Conservation (phyloP, 2,329 filamentous ascomycete species). For the Cercospora sesami region DNA sequence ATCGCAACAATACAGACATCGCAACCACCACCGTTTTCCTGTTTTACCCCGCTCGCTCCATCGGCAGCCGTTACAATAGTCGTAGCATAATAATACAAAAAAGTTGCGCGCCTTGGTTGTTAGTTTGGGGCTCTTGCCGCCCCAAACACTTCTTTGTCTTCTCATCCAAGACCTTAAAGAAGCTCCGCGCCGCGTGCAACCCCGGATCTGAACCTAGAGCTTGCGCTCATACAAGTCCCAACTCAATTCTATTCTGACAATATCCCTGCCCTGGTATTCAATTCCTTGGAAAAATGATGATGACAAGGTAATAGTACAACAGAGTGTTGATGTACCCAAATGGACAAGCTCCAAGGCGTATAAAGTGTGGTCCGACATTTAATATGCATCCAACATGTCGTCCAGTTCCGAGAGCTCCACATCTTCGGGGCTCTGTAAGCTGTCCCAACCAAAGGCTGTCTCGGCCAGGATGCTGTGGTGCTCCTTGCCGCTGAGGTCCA, state of each 20-base stretch:
- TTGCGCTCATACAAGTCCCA: conserved; percentile 6
- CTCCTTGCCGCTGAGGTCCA: conserved; percentile 22
- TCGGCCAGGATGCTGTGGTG: conserved; percentile 32
- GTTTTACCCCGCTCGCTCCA: not conserved
- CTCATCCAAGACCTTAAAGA: not conserved
- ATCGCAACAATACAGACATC: not conserved
- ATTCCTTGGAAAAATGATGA: not conserved
- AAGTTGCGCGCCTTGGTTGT: not conserved
- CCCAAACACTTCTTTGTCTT: not conserved
- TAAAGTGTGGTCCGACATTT: conserved; percentile 7
- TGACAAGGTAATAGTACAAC: conserved; percentile 11
- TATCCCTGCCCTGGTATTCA: not conserved
- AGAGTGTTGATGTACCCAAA: not conserved
- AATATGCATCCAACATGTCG: conserved; percentile 67
- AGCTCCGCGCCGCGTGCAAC: conserved; percentile 1
- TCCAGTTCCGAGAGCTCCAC: conserved; percentile 94
- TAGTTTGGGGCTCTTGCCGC: not conserved
- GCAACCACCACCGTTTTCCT: not conserved
- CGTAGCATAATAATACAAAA: conserved; percentile 12
- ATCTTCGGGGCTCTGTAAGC: conserved; percentile 71
- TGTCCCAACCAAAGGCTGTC: conserved; percentile 38
- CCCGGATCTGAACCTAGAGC: conserved; percentile 11
- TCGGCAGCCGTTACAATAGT: conserved; percentile 7
- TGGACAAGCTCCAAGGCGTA: not conserved
- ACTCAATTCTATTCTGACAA: conserved; percentile 12